phyloP scores from a whole-genome alignment of 1,139 yeast species.

The Nakaseomyces glabratus region DNA sequence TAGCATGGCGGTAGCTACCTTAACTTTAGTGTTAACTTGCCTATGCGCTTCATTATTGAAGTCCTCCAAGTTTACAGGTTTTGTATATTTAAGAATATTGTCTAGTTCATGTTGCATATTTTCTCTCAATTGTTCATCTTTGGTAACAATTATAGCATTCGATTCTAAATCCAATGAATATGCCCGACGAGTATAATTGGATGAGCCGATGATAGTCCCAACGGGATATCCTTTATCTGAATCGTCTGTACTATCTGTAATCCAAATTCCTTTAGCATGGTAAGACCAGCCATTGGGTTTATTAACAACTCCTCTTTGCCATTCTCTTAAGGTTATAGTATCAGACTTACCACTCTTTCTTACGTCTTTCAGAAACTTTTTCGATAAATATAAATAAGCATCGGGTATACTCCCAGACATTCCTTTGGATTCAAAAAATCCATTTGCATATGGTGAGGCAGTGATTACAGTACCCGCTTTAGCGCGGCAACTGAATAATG shows the following conservation, averaged over 20 bases:
- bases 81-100: slow-evolving; percentile 47
- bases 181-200: slow-evolving; percentile 87
- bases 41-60: slow-evolving; percentile 55
- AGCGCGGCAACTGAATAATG: slow-evolving; percentile 52
- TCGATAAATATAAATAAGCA: slow-evolving; percentile 74
- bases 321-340: slow-evolving; percentile 57
- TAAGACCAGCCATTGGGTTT: slow-evolving; percentile 89
- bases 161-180: slow-evolving; percentile 82
- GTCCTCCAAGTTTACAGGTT: slow-evolving; percentile 45
- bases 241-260: slow-evolving; percentile 41
- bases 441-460: slow-evolving; percentile 89
- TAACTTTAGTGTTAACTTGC: slow-evolving; percentile 49
- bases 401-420: slow-evolving; percentile 75
- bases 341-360: slow-evolving; percentile 37
- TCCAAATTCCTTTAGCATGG: slow-evolving; percentile 98
- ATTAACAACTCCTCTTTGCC: slow-evolving; percentile 82
- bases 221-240: slow-evolving; percentile 47
- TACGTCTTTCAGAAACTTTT: slow-evolving; percentile 54
- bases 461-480: slow-evolving; percentile 62
- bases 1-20: slow-evolving; percentile 52
- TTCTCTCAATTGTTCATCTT: slow-evolving; percentile 48
- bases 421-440: slow-evolving; percentile 81
- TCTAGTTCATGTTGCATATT: slow-evolving; percentile 56
- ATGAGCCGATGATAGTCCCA: slow-evolving; percentile 79
- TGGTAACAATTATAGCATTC: slow-evolving; percentile 71